Base-by-base conservation (phyloP, 768 basidiomycete genomes). In the Calocybe cyanea region DNA sequence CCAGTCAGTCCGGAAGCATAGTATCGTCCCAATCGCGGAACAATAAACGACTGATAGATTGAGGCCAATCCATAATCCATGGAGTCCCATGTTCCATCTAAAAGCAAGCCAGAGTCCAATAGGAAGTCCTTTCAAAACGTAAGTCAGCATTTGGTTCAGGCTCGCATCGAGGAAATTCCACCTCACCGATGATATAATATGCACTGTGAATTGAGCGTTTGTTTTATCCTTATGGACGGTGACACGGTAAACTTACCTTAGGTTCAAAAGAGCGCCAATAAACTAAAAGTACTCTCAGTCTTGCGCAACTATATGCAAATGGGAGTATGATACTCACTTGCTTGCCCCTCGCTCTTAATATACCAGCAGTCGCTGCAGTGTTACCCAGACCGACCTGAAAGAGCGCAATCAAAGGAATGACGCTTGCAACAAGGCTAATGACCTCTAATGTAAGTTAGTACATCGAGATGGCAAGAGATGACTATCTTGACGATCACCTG, bases 371-470 rank as follows among this genome's bases (percentile, higher is more conserved):
- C 4, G 92, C 77, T 0, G 76, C 81, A 4, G 73, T 60, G 7
- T 81, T 70, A 1, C 83, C 89, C 54, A 97, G 95, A 45, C 92
- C 83, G 4, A 94, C 77, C 63, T 95, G 87, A 73, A 83, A 87
- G 15, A 85, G 67, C 5, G 83, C 80, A 4, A 94, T 80, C 4
- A 87, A 67, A 0, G 89, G 87, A 14, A 92, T 61, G 46, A 92
- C 81, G 1, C 70, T 63, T 0, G 87, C 80, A 7, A 90, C 84
- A 7, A 83, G 60, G 1, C 46, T 39, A 9, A 86, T 76, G 5
- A 79, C 76, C 60, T 77, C 82, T 67, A 43, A 19, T n/a, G 9
- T 13, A 10, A 18, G 24, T 25, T 35, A 21, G 20, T 10, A 21
- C n/a, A 47, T 48, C 23, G 14, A 35, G 24, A 31, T 2, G 23